Base-by-base conservation (phyloP, 371 early-diverging fungal species). In the Quaeritorhiza haematococci region DNA sequence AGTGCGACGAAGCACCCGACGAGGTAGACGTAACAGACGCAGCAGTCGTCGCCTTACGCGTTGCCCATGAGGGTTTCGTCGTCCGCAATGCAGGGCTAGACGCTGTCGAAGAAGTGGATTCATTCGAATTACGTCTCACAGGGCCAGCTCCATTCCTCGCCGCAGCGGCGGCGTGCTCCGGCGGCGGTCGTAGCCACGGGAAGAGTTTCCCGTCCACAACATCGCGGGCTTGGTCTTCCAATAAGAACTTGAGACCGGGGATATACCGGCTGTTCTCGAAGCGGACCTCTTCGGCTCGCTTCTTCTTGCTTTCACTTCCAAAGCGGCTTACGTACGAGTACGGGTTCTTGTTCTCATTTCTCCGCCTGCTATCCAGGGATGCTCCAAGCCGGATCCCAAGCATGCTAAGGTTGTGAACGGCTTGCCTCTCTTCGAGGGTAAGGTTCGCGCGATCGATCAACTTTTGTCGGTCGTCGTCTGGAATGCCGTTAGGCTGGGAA, bases 381-480 rank as follows among this genome's bases (percentile, higher is more conserved):
- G 69, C 58, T 10, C 66, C 63, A n/a, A 85, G 60, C 21, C 83
- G 74, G 0, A 89, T 82, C 8, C 89, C 89, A 8, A 94, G 67
- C 26, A 82, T 56, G 4, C 72, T 68, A 28, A 92, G 69, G 63
- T 94, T 93, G 24, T 79, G 84, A 33, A 94, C 78, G 1, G 90
- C 87, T 38, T 90, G 90, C 29, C 80, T 76, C 53, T 88, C 85
- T 24, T 83, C 77, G n/a, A 82, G 73, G 10, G 79, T 72, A 17
- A 97, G 71, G 49, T 84, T 80, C 10, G 93, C 94, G 59, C 82
- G 79, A 3, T 86, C 80, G 30, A 88, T 66, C 28, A 95, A 68
- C 42, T 74, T 63, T 26, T 85, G 83, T 0, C 89, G 70, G 51
- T 92, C 88, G 4, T 71, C 73, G 59, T 87, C 84, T 5, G 70